phyloP scores from a whole-genome alignment of 192 early-diverging fungal species.

The Spizellomyces sp. region DNA sequence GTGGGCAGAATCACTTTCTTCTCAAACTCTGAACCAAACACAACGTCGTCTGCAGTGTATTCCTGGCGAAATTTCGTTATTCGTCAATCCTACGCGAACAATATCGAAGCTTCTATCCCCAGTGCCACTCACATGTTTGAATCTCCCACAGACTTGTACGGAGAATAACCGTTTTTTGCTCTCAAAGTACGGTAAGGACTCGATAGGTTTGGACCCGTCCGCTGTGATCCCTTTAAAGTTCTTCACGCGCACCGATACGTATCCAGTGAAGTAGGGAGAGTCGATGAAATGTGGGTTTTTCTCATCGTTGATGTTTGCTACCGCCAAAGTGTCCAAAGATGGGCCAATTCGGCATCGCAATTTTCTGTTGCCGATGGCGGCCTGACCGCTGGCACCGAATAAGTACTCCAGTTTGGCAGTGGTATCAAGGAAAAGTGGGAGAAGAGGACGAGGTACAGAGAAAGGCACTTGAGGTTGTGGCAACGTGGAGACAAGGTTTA shows the following conservation, averaged over 20 bases:
- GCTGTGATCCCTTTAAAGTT: constrained; percentile 64
- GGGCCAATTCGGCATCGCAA: constrained; percentile 53
- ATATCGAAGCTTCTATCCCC: background rate
- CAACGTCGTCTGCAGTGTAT: constrained; percentile 63
- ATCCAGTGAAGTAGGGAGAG: constrained; percentile 62
- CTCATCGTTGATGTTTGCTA: constrained; percentile 65
- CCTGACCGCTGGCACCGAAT: constrained; percentile 39
- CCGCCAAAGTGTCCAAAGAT: constrained; percentile 38
- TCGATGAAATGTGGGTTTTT: constrained; percentile 63
- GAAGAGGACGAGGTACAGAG: too few relatives aligned
- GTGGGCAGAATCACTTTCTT: constrained; percentile 67
- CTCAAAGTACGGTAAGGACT: constrained; percentile 60
- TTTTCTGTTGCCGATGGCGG: constrained; percentile 35
- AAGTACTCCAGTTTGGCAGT: constrained; percentile 40
- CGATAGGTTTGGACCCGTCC: constrained; percentile 32
- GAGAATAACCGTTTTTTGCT: constrained; percentile 63
- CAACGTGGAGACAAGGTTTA: too few relatives aligned
- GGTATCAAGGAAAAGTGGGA: too few relatives aligned
- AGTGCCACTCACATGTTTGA: constrained; percentile 57
- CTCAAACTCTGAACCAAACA: constrained; percentile 82
- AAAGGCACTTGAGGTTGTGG: too few relatives aligned
- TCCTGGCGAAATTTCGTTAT: constrained; percentile 24
- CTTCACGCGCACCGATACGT: constrained; percentile 68
- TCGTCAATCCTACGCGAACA: background rate
- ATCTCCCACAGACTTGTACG: constrained; percentile 73